phyloP scores from a whole-genome alignment of 2,329 filamentous ascomycete genomes.

The Aspergillus novoparasiticus region DNA sequence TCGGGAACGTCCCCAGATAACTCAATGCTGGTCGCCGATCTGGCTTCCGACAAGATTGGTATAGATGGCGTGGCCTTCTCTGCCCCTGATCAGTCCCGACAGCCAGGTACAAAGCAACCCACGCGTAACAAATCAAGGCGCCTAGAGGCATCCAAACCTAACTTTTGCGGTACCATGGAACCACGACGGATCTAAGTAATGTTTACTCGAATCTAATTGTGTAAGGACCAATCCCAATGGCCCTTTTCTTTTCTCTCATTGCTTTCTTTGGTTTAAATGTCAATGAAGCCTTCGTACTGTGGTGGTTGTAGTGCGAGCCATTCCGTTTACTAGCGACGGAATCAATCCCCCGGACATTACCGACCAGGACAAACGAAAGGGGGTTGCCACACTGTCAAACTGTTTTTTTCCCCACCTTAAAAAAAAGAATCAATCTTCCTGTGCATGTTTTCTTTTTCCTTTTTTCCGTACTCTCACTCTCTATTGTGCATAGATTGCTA shows the following conservation, averaged over 20 bases:
- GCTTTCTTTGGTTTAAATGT: conserved; percentile 1
- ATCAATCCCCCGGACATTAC: not conserved
- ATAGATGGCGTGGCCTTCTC: not conserved
- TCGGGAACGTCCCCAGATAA: conserved; percentile 5
- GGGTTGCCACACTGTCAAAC: conserved; percentile 9
- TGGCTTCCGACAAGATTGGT: conserved; percentile 3
- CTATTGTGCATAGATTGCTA: not conserved
- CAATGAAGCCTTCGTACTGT: not conserved
- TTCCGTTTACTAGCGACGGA: not conserved
- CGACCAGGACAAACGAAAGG: conserved; percentile 3
- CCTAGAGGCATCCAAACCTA: conserved; percentile 1
- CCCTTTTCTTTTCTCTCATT: not conserved
- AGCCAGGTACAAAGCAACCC: conserved; percentile 4
- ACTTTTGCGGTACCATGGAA: conserved; percentile 2
- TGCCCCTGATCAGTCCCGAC: not conserved
- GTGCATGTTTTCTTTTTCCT: not conserved
- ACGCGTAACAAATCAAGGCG: not conserved
- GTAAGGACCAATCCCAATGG: not conserved
- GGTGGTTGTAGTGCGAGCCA: not conserved
- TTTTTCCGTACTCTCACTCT: not conserved
- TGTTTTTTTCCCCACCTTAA: not conserved
- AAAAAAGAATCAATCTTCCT: not conserved
- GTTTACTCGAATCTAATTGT: not conserved
- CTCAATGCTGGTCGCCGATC: conserved; percentile 4
- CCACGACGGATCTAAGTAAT: not conserved